Evolutionary conservation across 2,329 filamentous ascomycete genomes (phyloP), one percentile per base, ranked within the genome.

Genomic region (Pseudopithomyces maydicus): DNA sequence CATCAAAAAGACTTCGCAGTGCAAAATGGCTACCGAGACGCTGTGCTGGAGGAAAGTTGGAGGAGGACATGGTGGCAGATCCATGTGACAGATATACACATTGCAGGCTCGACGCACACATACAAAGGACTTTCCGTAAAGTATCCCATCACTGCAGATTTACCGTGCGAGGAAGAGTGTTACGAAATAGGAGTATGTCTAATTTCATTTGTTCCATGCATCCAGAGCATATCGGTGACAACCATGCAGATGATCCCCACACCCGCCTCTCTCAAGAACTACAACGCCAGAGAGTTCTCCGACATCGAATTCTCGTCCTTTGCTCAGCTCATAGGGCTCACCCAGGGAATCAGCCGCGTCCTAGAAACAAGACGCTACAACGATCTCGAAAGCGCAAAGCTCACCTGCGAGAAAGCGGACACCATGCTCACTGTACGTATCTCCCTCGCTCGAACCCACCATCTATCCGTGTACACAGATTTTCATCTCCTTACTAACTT

Each of bases 41-140:
- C 85, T 0, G 80, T 91, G 1, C 71, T 92, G 3, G 90, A 92
- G 70, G 92, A 96, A 75, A 91, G 88, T 72, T 88, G 90, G 84
- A 85, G 91, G 17, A 82, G 92, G 48, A 96, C 92, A 1, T 96
- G 91, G 92, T 96, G 92, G 92, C 91, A 85, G 66, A 61, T 90
- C 4, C 92, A 89, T 68, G 82, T 91, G 20, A 84, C 91, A 4
- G 91, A 96, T 71, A 90, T 88, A 46, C 88, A 95, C 82, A 83
- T 95, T 58, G 90, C 91, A 2, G 90, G 90, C 2, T 86, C 95
- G 63, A 89, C 88, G 59, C 84, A 87, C 22, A 83, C 85, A 2
- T 56, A 47, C 42, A 10, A 35, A 33, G 54, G 54, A n/a, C 54
- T 56, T 14, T 45, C 47, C 2, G 26, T 44, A 2, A 47, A 52